Evolutionary conservation across 169 alveolate species (phyloP).

Genomic region (Amoebophrya sp.): DNA sequence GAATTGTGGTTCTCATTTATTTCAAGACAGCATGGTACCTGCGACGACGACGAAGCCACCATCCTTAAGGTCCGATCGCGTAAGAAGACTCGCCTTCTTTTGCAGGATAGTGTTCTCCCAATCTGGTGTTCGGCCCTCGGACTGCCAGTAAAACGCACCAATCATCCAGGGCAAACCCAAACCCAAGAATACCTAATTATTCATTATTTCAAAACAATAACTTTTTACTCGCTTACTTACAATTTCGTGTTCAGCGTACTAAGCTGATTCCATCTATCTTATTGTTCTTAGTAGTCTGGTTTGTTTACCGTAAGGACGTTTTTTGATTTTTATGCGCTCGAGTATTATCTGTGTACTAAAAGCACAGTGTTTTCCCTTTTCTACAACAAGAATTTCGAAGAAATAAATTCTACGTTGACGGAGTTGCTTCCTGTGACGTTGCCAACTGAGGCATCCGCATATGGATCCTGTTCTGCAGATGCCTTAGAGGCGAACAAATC

Average conservation of each 20-base stretch:
- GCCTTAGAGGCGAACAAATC: constrained; percentile 51
- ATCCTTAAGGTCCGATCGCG: neutral
- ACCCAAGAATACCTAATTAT: constrained; percentile 52
- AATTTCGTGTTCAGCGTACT: neutral
- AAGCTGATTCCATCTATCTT: neutral
- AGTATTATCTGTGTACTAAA: neutral
- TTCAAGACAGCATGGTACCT: constrained; percentile 15
- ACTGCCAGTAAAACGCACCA: constrained; percentile 44
- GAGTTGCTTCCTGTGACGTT: constrained; percentile 49
- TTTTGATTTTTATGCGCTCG: too few species aligned
- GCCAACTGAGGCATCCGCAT: constrained; percentile 56
- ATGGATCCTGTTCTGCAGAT: constrained; percentile 48
- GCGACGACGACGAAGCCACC: constrained; percentile 40
- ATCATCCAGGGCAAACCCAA: constrained; percentile 57
- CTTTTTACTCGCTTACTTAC: neutral
- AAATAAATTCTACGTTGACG: neutral
- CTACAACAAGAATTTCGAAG: too few species aligned
- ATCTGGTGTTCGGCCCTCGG: constrained; percentile 28
- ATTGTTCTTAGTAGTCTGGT: too few species aligned
- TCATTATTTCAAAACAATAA: neutral
- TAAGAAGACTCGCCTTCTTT: neutral
- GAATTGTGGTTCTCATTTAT: neutral
- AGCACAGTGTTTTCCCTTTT: neutral
- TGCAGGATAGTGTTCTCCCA: neutral
- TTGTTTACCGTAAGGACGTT: too few species aligned